phyloP scores from a whole-genome alignment of 805 yeast genomes.

The Starmerella bombi region DNA sequence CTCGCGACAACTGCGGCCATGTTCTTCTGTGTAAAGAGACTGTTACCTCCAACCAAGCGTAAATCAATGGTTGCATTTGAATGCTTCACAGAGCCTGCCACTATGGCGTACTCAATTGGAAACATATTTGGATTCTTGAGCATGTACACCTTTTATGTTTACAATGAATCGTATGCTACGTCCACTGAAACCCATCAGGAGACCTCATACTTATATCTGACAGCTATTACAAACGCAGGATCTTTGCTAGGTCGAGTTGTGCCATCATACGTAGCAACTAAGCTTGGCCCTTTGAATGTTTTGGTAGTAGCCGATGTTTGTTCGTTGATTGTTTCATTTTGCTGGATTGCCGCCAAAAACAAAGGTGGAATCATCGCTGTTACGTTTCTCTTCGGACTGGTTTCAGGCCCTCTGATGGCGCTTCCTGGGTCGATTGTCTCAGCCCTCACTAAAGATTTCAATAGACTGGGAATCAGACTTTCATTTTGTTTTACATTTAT shows the following conservation, averaged over 20 bases:
- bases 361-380: conserved; percentile 25
- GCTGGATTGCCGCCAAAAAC: conserved; percentile 29
- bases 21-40: conserved; percentile 20
- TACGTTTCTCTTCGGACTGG: conserved; percentile 25
- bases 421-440: conserved; percentile 27
- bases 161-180: conserved; percentile 25
- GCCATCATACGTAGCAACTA: conserved; percentile 38
- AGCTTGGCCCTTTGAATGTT: conserved; percentile 35
- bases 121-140: conserved; percentile 24
- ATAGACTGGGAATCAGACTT: conserved; percentile 34
- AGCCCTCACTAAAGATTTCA: conserved; percentile 21
- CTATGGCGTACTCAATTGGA: conserved; percentile 20
- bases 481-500: conserved; percentile 46
- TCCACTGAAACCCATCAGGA: neutral
- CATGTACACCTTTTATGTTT: conserved; percentile 27
- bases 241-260: conserved; percentile 39
- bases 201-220: conserved; percentile 22
- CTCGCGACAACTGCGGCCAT: conserved; percentile 23
- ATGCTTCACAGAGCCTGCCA: conserved; percentile 23
- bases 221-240: conserved; percentile 28
- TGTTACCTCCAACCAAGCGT: conserved; percentile 24
- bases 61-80: conserved; percentile 21
- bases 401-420: conserved; percentile 26
- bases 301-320: conserved; percentile 25
- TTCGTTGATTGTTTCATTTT: conserved; percentile 26